Evolutionary conservation across 495 filamentous ascomycete genomes (phyloP), one percentile per base, ranked within the genome.

Genomic region (Massariosphaeria phaeospora): DNA sequence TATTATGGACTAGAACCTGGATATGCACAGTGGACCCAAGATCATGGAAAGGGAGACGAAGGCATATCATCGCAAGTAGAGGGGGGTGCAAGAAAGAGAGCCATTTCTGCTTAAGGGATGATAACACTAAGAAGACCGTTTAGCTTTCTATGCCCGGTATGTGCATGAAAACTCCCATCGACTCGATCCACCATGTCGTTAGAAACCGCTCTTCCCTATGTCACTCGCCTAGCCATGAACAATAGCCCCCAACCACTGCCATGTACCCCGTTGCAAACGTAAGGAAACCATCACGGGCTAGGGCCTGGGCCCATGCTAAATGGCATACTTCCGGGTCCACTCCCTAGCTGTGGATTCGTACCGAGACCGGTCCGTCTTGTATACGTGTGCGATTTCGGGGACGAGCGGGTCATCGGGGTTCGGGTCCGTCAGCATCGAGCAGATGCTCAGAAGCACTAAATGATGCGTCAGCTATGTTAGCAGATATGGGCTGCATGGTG

Each of bases 241-340:
- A n/a, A n/a, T n/a, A n/a, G n/a, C n/a, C n/a, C n/a, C n/a, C n/a
- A n/a, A n/a, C n/a, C n/a, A n/a, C n/a, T n/a, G n/a, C n/a, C n/a
- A n/a, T n/a, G n/a, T n/a, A n/a, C n/a, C n/a, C 24, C 29, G 40
- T 20, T 25, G 40, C 8, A 11, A 6, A 15, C 35, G n/a, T 18
- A 23, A 6, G 40, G 17, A 44, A 15, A 21, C 10, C 4, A 20
- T 44, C 20, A 15, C 17, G 11, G 24, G 13, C 4, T 5, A 6
- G 21, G 12, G 15, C 27, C 3, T 2, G 13, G 1, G 5, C 2
- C 48, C 27, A 6, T 13, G 12, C 66, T 81, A 90, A 69, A 96
- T 91, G 64, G 93, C 94, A 73, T 97, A 97, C 79, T 97, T 98
- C 70, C 91, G 82, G 52, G 93, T 98, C 93, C 94, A 97, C 73